Percentiles rank a stretch among this genome's conserved stretches.
Conservation (phyloP, 352 stramenopile genomes). For the Pythium phragmitis region DNA sequence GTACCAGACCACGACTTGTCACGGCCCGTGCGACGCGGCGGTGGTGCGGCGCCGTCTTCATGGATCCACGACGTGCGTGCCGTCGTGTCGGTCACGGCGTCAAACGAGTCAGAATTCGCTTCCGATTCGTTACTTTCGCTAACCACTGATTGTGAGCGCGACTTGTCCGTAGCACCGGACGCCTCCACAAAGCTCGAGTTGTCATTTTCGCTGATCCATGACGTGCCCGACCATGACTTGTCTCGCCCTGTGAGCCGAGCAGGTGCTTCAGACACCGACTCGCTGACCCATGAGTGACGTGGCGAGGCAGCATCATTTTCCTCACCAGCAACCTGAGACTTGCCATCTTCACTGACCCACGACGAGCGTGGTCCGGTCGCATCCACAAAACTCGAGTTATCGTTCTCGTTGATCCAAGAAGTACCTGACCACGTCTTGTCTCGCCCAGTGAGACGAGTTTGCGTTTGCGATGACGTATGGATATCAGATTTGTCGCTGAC, state of each 20-base stretch:
- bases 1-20: slow-evolving; percentile 14
- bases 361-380: slow-evolving; percentile 12
- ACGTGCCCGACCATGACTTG: slow-evolving; percentile 17
- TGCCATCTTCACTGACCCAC: slow-evolving; percentile 24
- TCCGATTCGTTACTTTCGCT: slow-evolving; percentile 13
- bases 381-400: slow-evolving; percentile 2
- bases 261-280: background rate
- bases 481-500: slow-evolving; percentile 10
- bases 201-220: slow-evolving; percentile 21
- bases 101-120: slow-evolving; percentile 1
- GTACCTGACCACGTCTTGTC: slow-evolving; percentile 18
- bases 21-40: background rate
- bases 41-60: background rate
- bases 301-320: background rate
- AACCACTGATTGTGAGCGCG: slow-evolving; percentile 9
- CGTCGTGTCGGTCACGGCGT: background rate
- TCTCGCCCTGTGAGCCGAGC: slow-evolving; percentile 1
- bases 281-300: slow-evolving; percentile 20
- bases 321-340: background rate
- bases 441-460: background rate
- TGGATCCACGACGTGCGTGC: slow-evolving; percentile 1
- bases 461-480: background rate
- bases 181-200: slow-evolving; percentile 4
- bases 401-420: slow-evolving; percentile 17
- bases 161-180: background rate